Base-by-base conservation (phyloP, 768 basidiomycete genomes). In the Leucocoprinus birnbaumii region DNA sequence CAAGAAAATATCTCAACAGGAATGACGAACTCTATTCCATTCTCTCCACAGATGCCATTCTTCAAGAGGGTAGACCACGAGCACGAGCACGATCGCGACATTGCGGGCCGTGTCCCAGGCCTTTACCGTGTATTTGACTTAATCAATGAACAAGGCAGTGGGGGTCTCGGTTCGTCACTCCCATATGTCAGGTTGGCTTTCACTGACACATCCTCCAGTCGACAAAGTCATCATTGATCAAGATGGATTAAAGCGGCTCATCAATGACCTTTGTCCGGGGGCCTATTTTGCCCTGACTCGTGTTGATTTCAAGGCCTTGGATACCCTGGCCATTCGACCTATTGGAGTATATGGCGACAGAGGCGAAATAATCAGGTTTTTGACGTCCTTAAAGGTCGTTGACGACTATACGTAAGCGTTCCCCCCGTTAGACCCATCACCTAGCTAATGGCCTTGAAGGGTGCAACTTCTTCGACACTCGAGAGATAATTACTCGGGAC, bases 161-260 rank as follows among this genome's bases (percentile, higher is more conserved):
- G 62, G 1, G 62, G 62, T n/a, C 69, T 83, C 4, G 83, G 83
- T 82, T 58, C 54, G 69, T 52, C 51, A n/a, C n/a, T n/a, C n/a
- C n/a, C n/a, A n/a, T n/a, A n/a, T n/a, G n/a, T n/a, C n/a, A n/a
- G n/a, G n/a, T n/a, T n/a, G n/a, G n/a, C n/a, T n/a, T n/a, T n/a
- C n/a, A n/a, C n/a, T n/a, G n/a, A n/a, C n/a, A n/a, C n/a, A n/a
- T n/a, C 18, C 2, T 47, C 16, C 56, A 83, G 84, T 84, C 37
- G 82, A 84, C 59, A 86, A 86, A 61, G 76, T 86, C 27, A 78
- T 86, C 63, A 86, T 86, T 25, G 70, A 72, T 1, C 80, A 83
- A 62, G 67, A 73, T 2, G 77, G 80, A 2, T 66, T 86, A 11
- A 66, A 69, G 56, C 58, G 67, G 2, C 76, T 85, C 48, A 73